Evolutionary conservation across 2,329 filamentous ascomycete species (phyloP), one percentile per base, ranked within the genome.

Genomic region (Penicillium psychrosexuale): DNA sequence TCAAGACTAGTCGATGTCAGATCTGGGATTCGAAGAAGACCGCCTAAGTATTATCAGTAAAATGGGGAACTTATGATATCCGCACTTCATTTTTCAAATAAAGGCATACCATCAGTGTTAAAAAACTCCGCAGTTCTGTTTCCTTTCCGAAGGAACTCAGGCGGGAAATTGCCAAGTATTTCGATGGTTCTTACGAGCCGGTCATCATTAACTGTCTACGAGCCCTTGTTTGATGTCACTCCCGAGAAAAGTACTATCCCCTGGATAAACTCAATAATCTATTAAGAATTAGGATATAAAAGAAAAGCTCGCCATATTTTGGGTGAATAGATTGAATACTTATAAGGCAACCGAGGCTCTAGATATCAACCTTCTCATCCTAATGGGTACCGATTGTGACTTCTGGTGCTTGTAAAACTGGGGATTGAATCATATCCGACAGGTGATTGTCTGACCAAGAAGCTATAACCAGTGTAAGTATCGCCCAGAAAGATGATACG

Each of bases 291-390:
- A 42, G 24, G 24, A 28, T 24, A 42, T 28, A 13, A 28, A 28
- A 28, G 24, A n/a, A 13, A 27, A 13, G 13, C 7, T 28, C 22
- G 13, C 22, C 24, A 28, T 54, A 68, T 65, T 65, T 62, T 19
- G 31, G 65, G 40, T 12, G 63, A 34, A 61, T 67, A 46, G 43
- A 19, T 39, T 22, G 38, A n/a, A 38, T 52, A 49, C 65, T 65
- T 59, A 69, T 64, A 31, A 69, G 58, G 40, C 67, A 69, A 47
- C 65, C 65, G 9, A 68, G 61, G 52, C 61, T 70, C 67, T 66
- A 69, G 45, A 69, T 66, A 63, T 70, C 66, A 6, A 67, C 65
- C 15, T 42, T 53, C 36, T 43, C 44, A 47, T 60, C 62, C 67
- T 63, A 69, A 7, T 57, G 56, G 33, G 61, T 64, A 24, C 63